phyloP scores from a whole-genome alignment of 306 rosid genomes.

The Rosa persica region DNA sequence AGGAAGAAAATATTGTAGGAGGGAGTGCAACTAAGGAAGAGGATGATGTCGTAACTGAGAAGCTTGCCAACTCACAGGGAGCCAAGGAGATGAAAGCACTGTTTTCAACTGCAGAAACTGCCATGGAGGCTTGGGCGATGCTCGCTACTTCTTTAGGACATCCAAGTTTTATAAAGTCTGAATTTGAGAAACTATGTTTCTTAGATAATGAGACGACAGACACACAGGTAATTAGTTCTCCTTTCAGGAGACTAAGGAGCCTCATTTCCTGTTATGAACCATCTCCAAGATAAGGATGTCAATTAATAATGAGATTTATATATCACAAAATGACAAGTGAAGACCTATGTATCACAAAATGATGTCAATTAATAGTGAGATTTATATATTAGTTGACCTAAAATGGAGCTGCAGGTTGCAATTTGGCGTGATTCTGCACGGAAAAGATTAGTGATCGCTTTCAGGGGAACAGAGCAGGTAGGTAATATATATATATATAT shows the following conservation, averaged over 20 bases:
- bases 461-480: conserved; percentile 98
- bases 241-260: conserved; percentile 23
- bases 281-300: conserved; percentile 6
- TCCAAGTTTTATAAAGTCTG: conserved; percentile 90
- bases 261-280: conserved; percentile 15
- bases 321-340: too few species aligned
- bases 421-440: conserved; percentile 84
- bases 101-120: conserved; percentile 90
- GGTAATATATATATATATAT: neutral
- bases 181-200: conserved; percentile 90
- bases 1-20: conserved; percentile 43
- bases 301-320: conserved; percentile 19
- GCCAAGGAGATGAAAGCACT: conserved; percentile 83
- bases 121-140: conserved; percentile 99
- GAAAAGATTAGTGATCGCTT: conserved; percentile 82
- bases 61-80: conserved; percentile 42
- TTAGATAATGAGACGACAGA: conserved; percentile 79
- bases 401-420: conserved; percentile 68
- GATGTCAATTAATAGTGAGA: conserved; percentile 14
- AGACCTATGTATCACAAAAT: conserved; percentile 10
- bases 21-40: conserved; percentile 42
- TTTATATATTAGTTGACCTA: conserved; percentile 24
- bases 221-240: conserved; percentile 68
- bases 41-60: conserved; percentile 31
- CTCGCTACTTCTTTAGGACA: conserved; percentile 91